Base-by-base conservation (phyloP, 2,329 filamentous ascomycete genomes). In the Fusarium bulbicola region DNA sequence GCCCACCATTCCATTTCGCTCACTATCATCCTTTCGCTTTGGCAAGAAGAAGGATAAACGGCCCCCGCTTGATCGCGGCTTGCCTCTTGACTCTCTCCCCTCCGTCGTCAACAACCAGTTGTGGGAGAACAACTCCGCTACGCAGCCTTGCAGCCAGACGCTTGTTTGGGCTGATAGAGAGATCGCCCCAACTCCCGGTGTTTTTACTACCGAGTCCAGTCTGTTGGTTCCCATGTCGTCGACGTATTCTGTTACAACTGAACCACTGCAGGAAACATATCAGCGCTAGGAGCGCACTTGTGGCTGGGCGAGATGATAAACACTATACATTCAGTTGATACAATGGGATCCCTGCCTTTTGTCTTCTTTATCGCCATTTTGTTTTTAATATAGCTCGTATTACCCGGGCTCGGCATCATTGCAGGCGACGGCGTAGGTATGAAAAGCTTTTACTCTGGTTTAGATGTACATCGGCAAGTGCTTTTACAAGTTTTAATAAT, bases 81-180 rank as follows among this genome's bases (percentile, higher is more conserved):
- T 74, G 9, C 59, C 74, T 24, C 64, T 76, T 3, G 49, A 60
- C 5, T 67, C 68, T 28, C 59, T 77, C 14, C 58, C 73, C 26
- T 74, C 76, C 24, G 36, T 57, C 9, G 47, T 57, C 46, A 47
- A 60, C 24, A 59, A 59, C 34, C 47, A 63, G 28, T 52, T 67
- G 16, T 76, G 74, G 75, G 50, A 74, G 20, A 39, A 34, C 14
- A 58, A 57, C 37, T 50, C 61, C 26, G 40, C 52, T 8, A 39
- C 62, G 6, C 63, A 67, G 26, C 64, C 68, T 14, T 60, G 64
- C 30, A 64, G 78, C 37, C 72, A 77, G 45, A 78, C 80, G 43
- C 64, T 68, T 36, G 77, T 81, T 39, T 81, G 79, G 80, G 79
- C 76, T 24, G 74, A 75, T 20, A 73, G 74, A 18, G 57, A 76